A percentile compares a stretch with the other conserved stretches of the same genome.
These are phyloP conservation scores for Sarcodon sp. DNA, from an alignment of 768 basidiomycete genomes.

Conservation along the genomic window DNA sequence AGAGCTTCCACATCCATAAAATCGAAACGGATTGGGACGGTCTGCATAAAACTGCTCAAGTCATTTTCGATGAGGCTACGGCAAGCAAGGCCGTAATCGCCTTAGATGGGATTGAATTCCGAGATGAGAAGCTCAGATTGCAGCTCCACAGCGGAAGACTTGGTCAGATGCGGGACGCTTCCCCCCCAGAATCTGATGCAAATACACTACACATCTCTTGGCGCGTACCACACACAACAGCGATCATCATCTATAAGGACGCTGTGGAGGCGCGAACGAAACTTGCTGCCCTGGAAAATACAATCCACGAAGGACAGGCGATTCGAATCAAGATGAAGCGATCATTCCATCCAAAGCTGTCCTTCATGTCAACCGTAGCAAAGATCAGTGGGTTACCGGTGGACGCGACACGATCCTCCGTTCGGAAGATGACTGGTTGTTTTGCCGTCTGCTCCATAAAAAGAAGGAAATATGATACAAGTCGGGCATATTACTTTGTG, in stretches of 20 bases:
- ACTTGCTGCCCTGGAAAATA: conserved; percentile 23
- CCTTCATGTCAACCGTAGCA: conserved; percentile 18
- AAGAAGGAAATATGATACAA: not conserved
- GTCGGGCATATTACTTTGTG: not conserved
- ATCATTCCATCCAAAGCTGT: conserved; percentile 17
- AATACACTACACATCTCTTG: conserved; percentile 38
- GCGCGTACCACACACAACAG: conserved; percentile 28
- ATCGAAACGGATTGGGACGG: not conserved
- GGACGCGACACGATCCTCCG: conserved; percentile 4
- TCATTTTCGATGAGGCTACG: not conserved
- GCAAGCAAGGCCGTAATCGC: not conserved
- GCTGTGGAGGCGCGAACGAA: conserved; percentile 9
- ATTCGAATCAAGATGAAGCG: conserved; percentile 33
- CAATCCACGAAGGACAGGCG: conserved; percentile 24
- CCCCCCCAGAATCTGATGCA: conserved; percentile 15
- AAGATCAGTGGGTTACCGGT: conserved; percentile 30
- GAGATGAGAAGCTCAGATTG: conserved; percentile 26
- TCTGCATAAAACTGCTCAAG: not conserved
- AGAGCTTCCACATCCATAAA: not conserved
- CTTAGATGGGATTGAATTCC: conserved; percentile 27
- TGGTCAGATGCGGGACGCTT: conserved; percentile 27
- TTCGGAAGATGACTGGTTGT: conserved; percentile 19
- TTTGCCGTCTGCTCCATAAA: conserved; percentile 3
- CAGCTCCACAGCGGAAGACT: conserved; percentile 19
- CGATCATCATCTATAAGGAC: conserved; percentile 14